Conservation (phyloP, 805 yeast genomes). For the Kuraishia floccosa region DNA sequence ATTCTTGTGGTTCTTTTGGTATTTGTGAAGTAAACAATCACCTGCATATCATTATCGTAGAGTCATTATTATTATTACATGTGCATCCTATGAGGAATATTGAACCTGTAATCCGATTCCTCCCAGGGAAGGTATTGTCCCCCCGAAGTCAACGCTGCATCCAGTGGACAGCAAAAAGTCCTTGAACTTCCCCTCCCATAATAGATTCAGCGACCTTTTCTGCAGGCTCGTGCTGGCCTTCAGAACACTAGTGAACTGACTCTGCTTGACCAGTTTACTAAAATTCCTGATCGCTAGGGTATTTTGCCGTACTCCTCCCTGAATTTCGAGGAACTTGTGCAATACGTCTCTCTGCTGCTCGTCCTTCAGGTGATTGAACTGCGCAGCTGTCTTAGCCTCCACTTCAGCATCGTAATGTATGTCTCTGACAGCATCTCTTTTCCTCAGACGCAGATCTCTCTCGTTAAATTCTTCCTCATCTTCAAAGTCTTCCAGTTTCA, state of each 20-base stretch:
- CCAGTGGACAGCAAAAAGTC: conserved; percentile 78
- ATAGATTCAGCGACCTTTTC: conserved; percentile 44
- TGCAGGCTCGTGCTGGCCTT: conserved; percentile 63
- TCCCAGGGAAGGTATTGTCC: background rate
- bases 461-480: background rate
- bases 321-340: conserved; percentile 11
- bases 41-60: background rate
- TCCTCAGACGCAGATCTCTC: no score
- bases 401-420: no score
- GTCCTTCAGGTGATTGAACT: conserved; percentile 9
- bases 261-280: conserved; percentile 28
- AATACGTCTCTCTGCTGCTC: conserved; percentile 10
- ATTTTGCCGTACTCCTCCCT: conserved; percentile 6
- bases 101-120: conserved; percentile 1
- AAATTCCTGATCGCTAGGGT: conserved; percentile 5
- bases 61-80: background rate
- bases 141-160: background rate
- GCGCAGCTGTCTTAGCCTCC: background rate
- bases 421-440: no score
- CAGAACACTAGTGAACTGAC: conserved; percentile 58
- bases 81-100: background rate
- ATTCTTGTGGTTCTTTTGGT: conserved; percentile 31
- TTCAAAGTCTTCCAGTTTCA: background rate
- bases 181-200: conserved; percentile 85
- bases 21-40: conserved; percentile 18